phyloP scores from a whole-genome alignment of 768 basidiomycete species.

The Suillus discolor region DNA sequence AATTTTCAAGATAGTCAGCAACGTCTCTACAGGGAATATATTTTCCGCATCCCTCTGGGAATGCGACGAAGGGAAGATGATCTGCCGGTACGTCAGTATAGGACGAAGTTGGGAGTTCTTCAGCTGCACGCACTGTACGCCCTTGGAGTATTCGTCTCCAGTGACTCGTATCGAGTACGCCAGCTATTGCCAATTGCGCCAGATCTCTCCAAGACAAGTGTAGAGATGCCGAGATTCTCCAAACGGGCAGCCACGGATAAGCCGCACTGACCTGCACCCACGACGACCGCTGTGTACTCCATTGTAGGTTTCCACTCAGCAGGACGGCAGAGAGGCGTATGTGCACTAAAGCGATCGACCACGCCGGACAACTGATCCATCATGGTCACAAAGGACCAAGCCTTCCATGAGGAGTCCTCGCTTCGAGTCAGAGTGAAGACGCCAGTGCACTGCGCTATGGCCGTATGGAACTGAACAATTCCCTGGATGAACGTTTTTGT shows the following conservation, averaged over 20 bases:
- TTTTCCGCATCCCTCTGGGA: slow-evolving; percentile 6
- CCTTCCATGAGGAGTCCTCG: slow-evolving; percentile 13
- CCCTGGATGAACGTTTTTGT: slow-evolving; percentile 6
- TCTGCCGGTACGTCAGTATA: not conserved
- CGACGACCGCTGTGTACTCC: slow-evolving; percentile 45
- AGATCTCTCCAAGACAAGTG: slow-evolving; percentile 66
- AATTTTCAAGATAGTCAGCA: slow-evolving; percentile 15
- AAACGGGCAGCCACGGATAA: slow-evolving; percentile 23
- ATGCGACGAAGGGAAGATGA: slow-evolving; percentile 12
- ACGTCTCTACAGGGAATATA: slow-evolving; percentile 11
- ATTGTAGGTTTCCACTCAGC: slow-evolving; percentile 17
- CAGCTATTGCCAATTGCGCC: slow-evolving; percentile 63
- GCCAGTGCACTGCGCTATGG: slow-evolving; percentile 8
- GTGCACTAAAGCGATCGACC: slow-evolving; percentile 4
- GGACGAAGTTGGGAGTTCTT: not conserved
- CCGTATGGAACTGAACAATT: slow-evolving; percentile 11
- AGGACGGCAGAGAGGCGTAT: not conserved
- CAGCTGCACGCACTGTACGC: slow-evolving; percentile 9
- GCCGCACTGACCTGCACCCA: slow-evolving; percentile 40
- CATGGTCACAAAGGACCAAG: slow-evolving; percentile 10
- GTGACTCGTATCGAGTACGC: slow-evolving; percentile 65
- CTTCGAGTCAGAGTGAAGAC: slow-evolving; percentile 8
- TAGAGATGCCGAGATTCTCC: slow-evolving; percentile 48
- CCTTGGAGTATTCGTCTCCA: slow-evolving; percentile 28
- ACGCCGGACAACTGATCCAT: slow-evolving; percentile 3